These are phyloP conservation scores for Globisporangium nunn DNA, from an alignment of 352 stramenopile species.

Conservation along the genomic window DNA sequence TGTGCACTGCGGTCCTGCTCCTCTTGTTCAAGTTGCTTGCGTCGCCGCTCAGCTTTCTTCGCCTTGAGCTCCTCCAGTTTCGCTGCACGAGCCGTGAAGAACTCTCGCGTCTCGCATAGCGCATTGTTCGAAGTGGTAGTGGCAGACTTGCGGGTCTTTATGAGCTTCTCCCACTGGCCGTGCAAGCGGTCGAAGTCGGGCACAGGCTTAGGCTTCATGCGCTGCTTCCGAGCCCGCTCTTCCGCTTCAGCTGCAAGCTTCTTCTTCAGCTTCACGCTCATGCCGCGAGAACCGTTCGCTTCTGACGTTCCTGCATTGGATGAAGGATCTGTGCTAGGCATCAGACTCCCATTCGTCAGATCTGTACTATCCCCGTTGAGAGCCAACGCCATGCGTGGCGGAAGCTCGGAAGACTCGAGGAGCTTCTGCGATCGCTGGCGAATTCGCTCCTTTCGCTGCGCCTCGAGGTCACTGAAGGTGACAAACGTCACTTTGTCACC, in stretches of 20 bases:
- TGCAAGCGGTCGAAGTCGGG: conserved; percentile 62
- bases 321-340: not conserved
- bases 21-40: conserved; percentile 34
- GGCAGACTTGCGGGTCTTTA: not conserved
- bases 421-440: conserved; percentile 35
- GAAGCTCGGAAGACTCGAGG: conserved; percentile 34
- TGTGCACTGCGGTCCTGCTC: conserved; percentile 19
- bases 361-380: not conserved
- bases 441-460: conserved; percentile 44
- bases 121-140: not conserved
- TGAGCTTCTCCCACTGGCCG: conserved; percentile 32
- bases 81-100: conserved; percentile 39
- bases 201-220: conserved; percentile 36
- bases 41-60: conserved; percentile 40
- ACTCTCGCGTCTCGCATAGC: conserved; percentile 17
- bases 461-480: conserved; percentile 20
- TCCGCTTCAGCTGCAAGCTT: conserved; percentile 35
- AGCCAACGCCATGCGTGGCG: conserved; percentile 39
- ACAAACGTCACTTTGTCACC: not conserved
- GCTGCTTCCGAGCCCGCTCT: conserved; percentile 21
- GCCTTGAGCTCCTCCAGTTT: conserved; percentile 32
- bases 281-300: conserved; percentile 1
- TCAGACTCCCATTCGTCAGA: too few relatives aligned
- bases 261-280: conserved; percentile 48
- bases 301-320: not conserved